These are phyloP conservation scores for Plantago elongata DNA, from an alignment of 257 asterid genomes.

Conservation along the genomic window DNA sequence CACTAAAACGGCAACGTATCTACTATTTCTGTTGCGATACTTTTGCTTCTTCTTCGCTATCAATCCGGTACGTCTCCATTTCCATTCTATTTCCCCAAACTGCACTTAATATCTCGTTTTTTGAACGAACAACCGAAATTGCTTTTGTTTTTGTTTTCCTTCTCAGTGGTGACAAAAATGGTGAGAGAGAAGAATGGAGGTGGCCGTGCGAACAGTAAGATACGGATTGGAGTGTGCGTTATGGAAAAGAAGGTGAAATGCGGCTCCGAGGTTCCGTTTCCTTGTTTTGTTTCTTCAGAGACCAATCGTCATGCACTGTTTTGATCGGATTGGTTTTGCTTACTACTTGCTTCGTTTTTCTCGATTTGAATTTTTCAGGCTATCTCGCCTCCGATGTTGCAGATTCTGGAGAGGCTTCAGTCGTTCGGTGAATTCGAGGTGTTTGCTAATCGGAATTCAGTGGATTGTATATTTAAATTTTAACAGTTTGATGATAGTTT, in stretches of 20 bases:
- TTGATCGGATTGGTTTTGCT: not conserved
- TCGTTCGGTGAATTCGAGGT: slow-evolving; percentile 94
- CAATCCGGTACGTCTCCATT: slow-evolving; percentile 3
- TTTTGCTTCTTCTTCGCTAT: not conserved
- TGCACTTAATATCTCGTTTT: no score
- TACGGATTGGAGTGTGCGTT: slow-evolving; percentile 84
- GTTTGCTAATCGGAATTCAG: no score
- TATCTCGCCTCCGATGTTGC: slow-evolving; percentile 76
- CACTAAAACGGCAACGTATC: not conserved
- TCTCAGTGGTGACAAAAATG: slow-evolving; percentile 18
- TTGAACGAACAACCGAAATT: no score
- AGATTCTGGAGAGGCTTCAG: slow-evolving; percentile 85
- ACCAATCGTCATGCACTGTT: no score
- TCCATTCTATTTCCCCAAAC: not conserved
- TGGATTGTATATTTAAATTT: no score
- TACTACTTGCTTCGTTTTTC: slow-evolving; percentile 7
- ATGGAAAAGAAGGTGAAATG: slow-evolving; percentile 99
- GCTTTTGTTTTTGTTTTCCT: no score
- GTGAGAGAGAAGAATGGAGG: slow-evolving; percentile 32
- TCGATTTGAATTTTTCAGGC: slow-evolving; percentile 31
- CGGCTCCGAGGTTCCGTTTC: slow-evolving; percentile 89
- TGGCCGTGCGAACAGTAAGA: slow-evolving; percentile 30
- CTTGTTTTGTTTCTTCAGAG: slow-evolving; percentile 23
- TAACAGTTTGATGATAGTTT: no score
- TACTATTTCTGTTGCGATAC: not conserved